These are phyloP conservation scores for Neoboletus brunneissimus DNA, from an alignment of 768 basidiomycete species.

Conservation along the genomic window DNA sequence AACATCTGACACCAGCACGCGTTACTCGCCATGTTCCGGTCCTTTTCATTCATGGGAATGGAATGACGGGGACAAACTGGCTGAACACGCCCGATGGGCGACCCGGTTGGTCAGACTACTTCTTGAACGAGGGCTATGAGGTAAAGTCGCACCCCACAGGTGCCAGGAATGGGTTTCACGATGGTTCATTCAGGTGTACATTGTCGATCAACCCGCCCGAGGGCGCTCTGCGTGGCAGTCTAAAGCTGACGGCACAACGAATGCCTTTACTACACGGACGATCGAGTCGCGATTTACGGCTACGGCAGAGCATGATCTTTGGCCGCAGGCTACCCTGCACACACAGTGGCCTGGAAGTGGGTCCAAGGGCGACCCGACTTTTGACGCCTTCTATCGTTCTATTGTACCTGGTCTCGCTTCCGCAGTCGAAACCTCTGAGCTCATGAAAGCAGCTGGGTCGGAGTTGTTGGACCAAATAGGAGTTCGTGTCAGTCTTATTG, in stretches of 20 bases:
- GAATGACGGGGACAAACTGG: slow-evolving; percentile 53
- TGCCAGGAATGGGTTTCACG: background rate
- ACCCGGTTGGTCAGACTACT: slow-evolving; percentile 57
- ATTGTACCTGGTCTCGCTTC: slow-evolving; percentile 40
- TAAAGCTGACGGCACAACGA: slow-evolving; percentile 37
- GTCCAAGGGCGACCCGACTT: slow-evolving; percentile 42
- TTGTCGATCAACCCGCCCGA: slow-evolving; percentile 46
- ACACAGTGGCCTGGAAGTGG: slow-evolving; percentile 56
- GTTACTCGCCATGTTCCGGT: slow-evolving; percentile 41
- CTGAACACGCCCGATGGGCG: slow-evolving; percentile 54
- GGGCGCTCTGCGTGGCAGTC: slow-evolving; percentile 46
- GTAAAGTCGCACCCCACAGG: slow-evolving; percentile 23
- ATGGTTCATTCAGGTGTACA: slow-evolving; percentile 34
- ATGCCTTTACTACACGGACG: slow-evolving; percentile 25
- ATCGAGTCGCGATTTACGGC: slow-evolving; percentile 46
- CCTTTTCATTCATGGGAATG: slow-evolving; percentile 48
- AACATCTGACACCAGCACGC: slow-evolving; percentile 43
- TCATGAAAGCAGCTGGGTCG: slow-evolving; percentile 41
- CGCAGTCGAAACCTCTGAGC: slow-evolving; percentile 35
- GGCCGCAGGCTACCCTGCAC: slow-evolving; percentile 46
- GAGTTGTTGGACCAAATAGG: slow-evolving; percentile 47
- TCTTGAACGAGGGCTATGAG: slow-evolving; percentile 49
- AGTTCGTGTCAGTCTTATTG: slow-evolving; percentile 30
- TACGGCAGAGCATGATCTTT: slow-evolving; percentile 37
- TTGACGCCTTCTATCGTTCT: slow-evolving; percentile 46